These are phyloP conservation scores for Candida lessepsii DNA, from an alignment of 805 yeast genomes.

Conservation along the genomic window DNA sequence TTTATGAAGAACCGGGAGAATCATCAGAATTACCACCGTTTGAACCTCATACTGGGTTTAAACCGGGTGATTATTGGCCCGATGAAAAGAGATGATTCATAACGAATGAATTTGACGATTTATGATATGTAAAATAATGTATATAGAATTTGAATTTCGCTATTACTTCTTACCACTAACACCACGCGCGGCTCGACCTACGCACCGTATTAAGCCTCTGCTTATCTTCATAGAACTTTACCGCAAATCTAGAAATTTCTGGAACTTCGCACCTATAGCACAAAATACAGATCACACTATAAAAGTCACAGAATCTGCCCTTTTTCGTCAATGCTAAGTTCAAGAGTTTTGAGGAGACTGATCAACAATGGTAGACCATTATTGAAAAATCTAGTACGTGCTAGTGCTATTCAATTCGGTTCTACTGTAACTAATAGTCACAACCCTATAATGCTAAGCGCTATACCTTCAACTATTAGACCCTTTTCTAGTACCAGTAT, in stretches of 20 bases:
- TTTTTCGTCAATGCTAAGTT: slow-evolving; percentile 3
- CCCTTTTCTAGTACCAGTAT: slow-evolving; percentile 20
- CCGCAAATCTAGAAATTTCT: slow-evolving; percentile 16
- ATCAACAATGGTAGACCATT: background rate
- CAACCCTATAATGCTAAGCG: background rate
- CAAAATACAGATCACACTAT: too few species aligned
- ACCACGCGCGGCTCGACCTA: too few species aligned
- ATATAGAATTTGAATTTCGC: too few species aligned
- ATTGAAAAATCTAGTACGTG: background rate
- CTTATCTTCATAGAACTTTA: too few species aligned
- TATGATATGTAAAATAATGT: background rate
- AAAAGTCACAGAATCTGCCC: background rate
- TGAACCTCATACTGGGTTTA: slow-evolving; percentile 45
- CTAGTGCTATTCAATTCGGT: background rate
- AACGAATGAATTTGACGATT: background rate
- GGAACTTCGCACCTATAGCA: slow-evolving; percentile 12
- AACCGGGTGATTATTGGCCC: slow-evolving; percentile 37
- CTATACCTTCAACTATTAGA: slow-evolving; percentile 10
- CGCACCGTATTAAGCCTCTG: too few species aligned
- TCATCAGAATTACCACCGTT: slow-evolving; percentile 36
- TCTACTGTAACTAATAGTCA: background rate
- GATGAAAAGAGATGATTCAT: slow-evolving; percentile 2
- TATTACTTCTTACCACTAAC: too few species aligned
- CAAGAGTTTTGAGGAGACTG: slow-evolving; percentile 5
- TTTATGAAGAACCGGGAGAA: slow-evolving; percentile 16